phyloP scores from a whole-genome alignment of 2,329 filamentous ascomycete genomes.

The Tolypocladium tropicale region DNA sequence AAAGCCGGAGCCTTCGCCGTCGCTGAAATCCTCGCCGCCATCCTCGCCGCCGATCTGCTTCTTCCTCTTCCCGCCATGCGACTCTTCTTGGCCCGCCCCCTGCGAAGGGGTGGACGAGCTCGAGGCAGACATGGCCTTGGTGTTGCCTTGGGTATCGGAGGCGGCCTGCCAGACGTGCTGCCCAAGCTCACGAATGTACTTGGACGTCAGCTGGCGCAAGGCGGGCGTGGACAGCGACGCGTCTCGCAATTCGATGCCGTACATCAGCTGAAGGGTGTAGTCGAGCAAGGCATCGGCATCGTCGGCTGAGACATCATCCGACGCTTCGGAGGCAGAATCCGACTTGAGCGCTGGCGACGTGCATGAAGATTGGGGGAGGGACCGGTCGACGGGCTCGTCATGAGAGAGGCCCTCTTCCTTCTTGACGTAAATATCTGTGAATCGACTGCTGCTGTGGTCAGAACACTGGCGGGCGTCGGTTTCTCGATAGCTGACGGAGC shows the following conservation, averaged over 20 bases:
- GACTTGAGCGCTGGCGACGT: conserved; percentile 5
- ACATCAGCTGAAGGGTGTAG: conserved; percentile 25
- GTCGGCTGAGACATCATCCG: conserved; percentile 20
- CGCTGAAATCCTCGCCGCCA: conserved; percentile 22
- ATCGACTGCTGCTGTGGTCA: conserved; percentile 1
- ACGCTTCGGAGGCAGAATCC: conserved; percentile 12
- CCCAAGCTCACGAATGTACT: conserved; percentile 22
- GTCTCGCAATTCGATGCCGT: conserved; percentile 26
- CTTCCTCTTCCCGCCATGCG: conserved; percentile 23
- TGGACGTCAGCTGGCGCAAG: conserved; percentile 19
- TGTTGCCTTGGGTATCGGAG: conserved; percentile 15
- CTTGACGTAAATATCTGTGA: conserved; percentile 3
- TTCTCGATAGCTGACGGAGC: not conserved
- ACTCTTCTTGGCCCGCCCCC: conserved; percentile 10
- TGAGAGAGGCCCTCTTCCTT: conserved; percentile 6
- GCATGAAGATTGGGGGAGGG: conserved; percentile 1
- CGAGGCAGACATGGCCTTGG: conserved; percentile 19
- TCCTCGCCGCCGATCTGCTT: conserved; percentile 20
- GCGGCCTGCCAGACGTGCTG: conserved; percentile 21
- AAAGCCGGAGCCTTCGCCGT: conserved; percentile 20
- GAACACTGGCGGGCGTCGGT: not conserved
- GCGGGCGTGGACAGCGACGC: conserved; percentile 14
- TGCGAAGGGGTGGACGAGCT: conserved; percentile 20
- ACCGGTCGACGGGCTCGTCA: conserved; percentile 6
- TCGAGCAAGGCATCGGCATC: conserved; percentile 24